A percentile compares a stretch with the other conserved stretches of the same genome.
Conservation (phyloP, 1,284 basidiomycete genomes). For the Rhodotorula sp. region DNA sequence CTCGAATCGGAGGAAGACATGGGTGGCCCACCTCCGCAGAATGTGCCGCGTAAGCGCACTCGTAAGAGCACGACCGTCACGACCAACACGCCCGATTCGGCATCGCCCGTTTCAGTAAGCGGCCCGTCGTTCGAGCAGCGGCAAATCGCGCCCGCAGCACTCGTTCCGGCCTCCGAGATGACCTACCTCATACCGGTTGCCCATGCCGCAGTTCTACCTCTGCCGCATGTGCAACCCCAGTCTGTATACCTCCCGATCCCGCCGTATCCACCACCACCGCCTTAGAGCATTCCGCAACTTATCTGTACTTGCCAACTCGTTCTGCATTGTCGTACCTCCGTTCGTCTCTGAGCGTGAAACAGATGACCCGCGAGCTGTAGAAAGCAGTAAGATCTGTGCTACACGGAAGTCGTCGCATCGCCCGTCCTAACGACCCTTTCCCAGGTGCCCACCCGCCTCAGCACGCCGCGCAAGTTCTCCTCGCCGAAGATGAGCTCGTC, state of each 20-base stretch:
- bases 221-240: neutral
- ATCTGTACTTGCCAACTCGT: no score
- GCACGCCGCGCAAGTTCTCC: constrained; percentile 6
- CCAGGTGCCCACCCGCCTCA: neutral
- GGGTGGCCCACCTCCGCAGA: constrained; percentile 14
- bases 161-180: no score
- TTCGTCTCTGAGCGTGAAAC: no score
- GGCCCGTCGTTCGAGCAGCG: no score
- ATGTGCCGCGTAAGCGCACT: constrained; percentile 11
- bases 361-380: no score
- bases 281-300: no score
- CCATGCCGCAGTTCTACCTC: no score
- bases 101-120: neutral
- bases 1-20: constrained; percentile 15
- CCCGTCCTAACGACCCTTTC: neutral
- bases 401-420: neutral
- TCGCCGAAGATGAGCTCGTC: constrained; percentile 23
- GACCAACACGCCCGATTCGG: neutral
- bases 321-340: no score
- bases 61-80: neutral
- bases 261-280: no score
- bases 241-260: neutral
- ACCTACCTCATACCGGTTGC: no score
- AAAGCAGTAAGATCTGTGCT: no score
- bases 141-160: no score